Percentiles rank a stretch among this genome's conserved stretches.
Evolutionary conservation across 306 rosid species (phyloP).

Genomic region (Quercus variabilis): DNA sequence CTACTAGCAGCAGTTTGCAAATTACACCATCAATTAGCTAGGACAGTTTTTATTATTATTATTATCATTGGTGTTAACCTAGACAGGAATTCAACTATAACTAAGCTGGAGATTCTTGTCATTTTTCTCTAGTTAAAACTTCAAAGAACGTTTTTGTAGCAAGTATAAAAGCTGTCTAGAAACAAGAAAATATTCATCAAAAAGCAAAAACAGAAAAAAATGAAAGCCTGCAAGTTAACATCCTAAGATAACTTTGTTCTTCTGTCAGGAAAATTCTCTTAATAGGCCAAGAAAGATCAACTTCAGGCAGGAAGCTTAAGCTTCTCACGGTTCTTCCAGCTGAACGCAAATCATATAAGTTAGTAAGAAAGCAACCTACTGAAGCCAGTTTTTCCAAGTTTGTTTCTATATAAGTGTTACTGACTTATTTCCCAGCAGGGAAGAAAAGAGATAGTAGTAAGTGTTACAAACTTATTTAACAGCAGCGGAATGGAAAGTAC

Average conservation of each 20-base stretch:
- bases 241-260: neutral
- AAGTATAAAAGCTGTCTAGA: neutral
- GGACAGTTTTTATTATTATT: no score
- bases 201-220: neutral
- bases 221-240: neutral
- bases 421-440: neutral
- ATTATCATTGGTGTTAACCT: no score
- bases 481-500: conserved; percentile 4
- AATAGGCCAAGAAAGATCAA: neutral
- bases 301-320: conserved; percentile 35
- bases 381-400: neutral
- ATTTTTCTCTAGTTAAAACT: no score
- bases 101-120: no score
- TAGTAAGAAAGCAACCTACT: neutral
- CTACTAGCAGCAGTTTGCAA: no score
- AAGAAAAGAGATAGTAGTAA: neutral
- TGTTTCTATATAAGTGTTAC: neutral
- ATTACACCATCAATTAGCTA: no score
- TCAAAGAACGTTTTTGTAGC: neutral
- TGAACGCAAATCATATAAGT: neutral
- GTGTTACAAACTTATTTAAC: no score
- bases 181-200: neutral
- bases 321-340: conserved; percentile 36
- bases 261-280: neutral
- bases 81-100: no score